Evolutionary conservation across 1,284 basidiomycete species (phyloP), one percentile per base, ranked within the genome.

Genomic region (Abortiporus biennis): DNA sequence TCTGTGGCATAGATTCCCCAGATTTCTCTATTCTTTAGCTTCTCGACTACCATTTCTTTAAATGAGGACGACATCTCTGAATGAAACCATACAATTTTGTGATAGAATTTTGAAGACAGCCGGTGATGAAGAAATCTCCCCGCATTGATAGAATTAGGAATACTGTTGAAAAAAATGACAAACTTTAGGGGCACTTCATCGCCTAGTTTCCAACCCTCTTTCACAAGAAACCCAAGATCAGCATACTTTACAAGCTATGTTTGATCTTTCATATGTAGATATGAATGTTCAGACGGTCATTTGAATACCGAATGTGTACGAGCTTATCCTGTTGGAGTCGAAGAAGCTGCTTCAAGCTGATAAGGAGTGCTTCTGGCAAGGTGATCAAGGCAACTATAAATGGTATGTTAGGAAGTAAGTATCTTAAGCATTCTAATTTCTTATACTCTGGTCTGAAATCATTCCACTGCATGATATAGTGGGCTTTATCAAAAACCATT

Each of bases 391-490:
- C 36, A 20, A 41, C 15, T 3, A 23, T 19, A 2, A 46, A 15
- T 2, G 41, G 44, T 3, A 25, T 34, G 1, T 46, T 17, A 3
- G 22, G 22, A 4, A 42, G 21, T 4, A 22, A 16, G 16, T 39
- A 43, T 15, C 25, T 11, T 5, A 46, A 19, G 6, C 22, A 3
- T 2, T 32, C 48, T 20, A 61, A 33, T n/a, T 59, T 30, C 8
- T 43, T 38, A 48, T 60, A 67, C 42, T 65, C 58, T 6, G 48
- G 53, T 2, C 57, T 51, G 45, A 67, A 66, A 0, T 32, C 21
- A 6, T 61, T 62, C 66, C 65, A 68, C 30, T 54, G 44, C 23
- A 54, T 60, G 24, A 65, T 54, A 41, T 63, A 66, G 33, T 69
- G 65, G 0, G 43, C 65, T 48, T 69, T 62, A 44, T 68, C 65